Base-by-base conservation (phyloP, 2,329 filamentous ascomycete species). In the Fusarium bulbicola region DNA sequence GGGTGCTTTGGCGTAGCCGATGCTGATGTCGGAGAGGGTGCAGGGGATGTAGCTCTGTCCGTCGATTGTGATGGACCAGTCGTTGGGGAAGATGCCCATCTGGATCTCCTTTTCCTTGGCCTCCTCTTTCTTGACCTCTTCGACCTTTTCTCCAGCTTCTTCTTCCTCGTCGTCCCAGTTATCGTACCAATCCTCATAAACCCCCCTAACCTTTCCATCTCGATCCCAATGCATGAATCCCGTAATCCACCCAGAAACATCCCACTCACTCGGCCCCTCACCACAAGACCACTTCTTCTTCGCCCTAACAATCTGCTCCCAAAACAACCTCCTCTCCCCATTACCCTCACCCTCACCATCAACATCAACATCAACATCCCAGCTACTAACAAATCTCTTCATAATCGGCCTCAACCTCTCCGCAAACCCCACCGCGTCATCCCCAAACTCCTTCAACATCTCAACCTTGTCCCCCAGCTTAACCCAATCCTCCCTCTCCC, bases 221-320 rank as follows among this genome's bases (percentile, higher is more conserved):
- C 72, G 75, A 21, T 78, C 73, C 84, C 85, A 88, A 70, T 84
- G 85, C 70, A 83, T 79, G 67, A 88, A 87, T 0, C 82, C 85
- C 2, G 84, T 84, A 59, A 87, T 81, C 86, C 86, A 88, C 10
- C 87, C 86, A 0, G 82, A 84, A 6, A 86, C 66, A 52, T 79
- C 78, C 72, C 76, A 83, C 72, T 81, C 82, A 70, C 53, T 78
- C 32, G 74, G 76, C 6, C 76, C 81, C 43, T 63, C 75, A n/a
- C 76, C 76, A 47, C 73, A 82, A n/a, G 65, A 74, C 53, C 66
- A 80, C 61, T 68, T 73, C 50, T 79, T 81, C 49, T 81, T 76
- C 0, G 79, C 80, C 12, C 81, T 77, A 6, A 84, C 84, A 54
- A 84, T 84, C 66, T 81, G 77, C 34, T 74, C 77, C 86, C 86